Percentiles rank a stretch among this genome's conserved stretches.
Conservation (phyloP, 106 monocot genomes). For the Iris macrosiphon region DNA sequence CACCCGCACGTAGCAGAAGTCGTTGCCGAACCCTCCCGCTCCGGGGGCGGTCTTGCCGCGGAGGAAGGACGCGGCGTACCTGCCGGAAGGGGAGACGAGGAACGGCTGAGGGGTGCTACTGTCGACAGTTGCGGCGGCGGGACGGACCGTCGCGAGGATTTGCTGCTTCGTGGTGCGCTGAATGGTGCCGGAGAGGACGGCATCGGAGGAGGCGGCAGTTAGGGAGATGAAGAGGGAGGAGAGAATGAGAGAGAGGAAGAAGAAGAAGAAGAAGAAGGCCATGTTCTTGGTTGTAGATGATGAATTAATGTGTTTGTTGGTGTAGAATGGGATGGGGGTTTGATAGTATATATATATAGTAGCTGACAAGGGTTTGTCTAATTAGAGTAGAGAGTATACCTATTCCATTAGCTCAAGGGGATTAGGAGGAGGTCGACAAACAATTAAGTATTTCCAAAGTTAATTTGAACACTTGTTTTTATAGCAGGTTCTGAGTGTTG, state of each 20-base stretch:
- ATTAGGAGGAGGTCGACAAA: too few species aligned
- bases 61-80: slow-evolving; percentile 48
- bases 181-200: slow-evolving; percentile 34
- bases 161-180: slow-evolving; percentile 51
- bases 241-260: slow-evolving; percentile 5
- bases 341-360: too few species aligned
- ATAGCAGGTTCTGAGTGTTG: too few species aligned
- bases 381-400: too few species aligned
- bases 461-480: too few species aligned
- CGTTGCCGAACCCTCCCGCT: slow-evolving; percentile 69
- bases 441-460: too few species aligned
- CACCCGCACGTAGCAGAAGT: slow-evolving; percentile 78
- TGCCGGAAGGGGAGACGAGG: slow-evolving; percentile 60
- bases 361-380: too few species aligned
- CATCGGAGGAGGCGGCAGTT: not conserved
- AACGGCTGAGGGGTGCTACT: slow-evolving; percentile 27
- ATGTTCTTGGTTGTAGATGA: too few species aligned
- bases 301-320: too few species aligned
- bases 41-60: slow-evolving; percentile 31
- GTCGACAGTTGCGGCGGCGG: slow-evolving; percentile 6
- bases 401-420: too few species aligned
- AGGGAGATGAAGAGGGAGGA: not conserved
- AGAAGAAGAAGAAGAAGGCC: not conserved
- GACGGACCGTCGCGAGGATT: slow-evolving; percentile 41
- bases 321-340: too few species aligned